phyloP scores from a whole-genome alignment of 2,329 filamentous ascomycete species.

The Lasiodiplodia hormozganensis region DNA sequence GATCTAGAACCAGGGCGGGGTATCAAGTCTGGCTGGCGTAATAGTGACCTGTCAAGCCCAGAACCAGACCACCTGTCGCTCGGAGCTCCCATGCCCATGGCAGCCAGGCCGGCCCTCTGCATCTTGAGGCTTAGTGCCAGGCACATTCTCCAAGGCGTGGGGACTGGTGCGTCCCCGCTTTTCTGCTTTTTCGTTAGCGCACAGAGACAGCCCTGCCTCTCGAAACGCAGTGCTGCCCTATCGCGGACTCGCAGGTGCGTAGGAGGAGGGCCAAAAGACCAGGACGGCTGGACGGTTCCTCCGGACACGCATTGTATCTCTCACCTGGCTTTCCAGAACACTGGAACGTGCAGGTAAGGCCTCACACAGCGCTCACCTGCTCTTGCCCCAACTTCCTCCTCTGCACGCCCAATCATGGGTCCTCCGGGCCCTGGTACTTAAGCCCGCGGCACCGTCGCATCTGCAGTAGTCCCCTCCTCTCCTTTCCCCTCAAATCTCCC shows the following conservation, averaged over 20 bases:
- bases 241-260: not conserved
- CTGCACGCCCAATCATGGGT: slow-evolving; percentile 18
- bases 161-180: slow-evolving; percentile 22
- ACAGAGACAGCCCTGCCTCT: slow-evolving; percentile 21
- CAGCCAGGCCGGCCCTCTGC: slow-evolving; percentile 10
- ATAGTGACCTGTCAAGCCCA: slow-evolving; percentile 17
- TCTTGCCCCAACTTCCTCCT: slow-evolving; percentile 21
- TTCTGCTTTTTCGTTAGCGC: slow-evolving; percentile 29
- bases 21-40: not conserved
- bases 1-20: slow-evolving; percentile 23
- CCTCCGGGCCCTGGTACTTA: slow-evolving; percentile 17
- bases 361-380: slow-evolving; percentile 16
- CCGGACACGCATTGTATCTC: not conserved
- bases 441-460: slow-evolving; percentile 24
- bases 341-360: slow-evolving; percentile 1
- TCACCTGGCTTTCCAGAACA: not conserved
- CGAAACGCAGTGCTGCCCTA: slow-evolving; percentile 24
- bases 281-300: not conserved
- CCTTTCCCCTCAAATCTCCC: slow-evolving; percentile 19
- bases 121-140: slow-evolving; percentile 25
- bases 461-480: slow-evolving; percentile 5
- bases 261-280: not conserved
- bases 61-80: slow-evolving; percentile 19
- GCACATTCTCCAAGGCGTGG: slow-evolving; percentile 23
- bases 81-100: slow-evolving; percentile 20